phyloP scores from a whole-genome alignment of 495 filamentous ascomycete genomes.

The Hypoxylon trugodes region DNA sequence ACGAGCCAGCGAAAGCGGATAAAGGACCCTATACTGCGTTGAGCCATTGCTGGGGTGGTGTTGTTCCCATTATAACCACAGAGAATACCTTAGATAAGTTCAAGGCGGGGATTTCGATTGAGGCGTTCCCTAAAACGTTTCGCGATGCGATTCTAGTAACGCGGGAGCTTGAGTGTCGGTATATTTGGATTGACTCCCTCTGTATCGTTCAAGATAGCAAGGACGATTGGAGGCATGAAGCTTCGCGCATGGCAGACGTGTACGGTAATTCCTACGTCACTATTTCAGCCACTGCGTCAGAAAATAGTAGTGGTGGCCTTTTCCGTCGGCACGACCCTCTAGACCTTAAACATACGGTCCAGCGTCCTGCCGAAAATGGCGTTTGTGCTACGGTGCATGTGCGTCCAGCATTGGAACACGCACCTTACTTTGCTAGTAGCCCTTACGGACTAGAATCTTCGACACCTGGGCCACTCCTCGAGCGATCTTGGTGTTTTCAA shows the following conservation, averaged over 20 bases:
- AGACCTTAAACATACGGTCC: slow-evolving; percentile 9
- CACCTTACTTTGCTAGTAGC: slow-evolving; percentile 14
- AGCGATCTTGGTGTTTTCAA: slow-evolving; percentile 29
- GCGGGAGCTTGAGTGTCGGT: slow-evolving; percentile 31
- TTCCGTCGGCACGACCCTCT: slow-evolving; percentile 10
- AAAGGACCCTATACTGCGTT: slow-evolving; percentile 16
- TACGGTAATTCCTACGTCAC: slow-evolving; percentile 40
- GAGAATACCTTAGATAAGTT: slow-evolving; percentile 5
- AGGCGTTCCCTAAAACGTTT: slow-evolving; percentile 40
- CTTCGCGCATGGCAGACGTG: slow-evolving; percentile 35
- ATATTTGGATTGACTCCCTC: slow-evolving; percentile 48
- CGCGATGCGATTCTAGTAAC: slow-evolving; percentile 40
- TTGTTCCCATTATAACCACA: slow-evolving; percentile 11
- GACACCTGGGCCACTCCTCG: slow-evolving; percentile 9
- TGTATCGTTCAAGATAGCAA: slow-evolving; percentile 47
- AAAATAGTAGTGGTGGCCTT: slow-evolving; percentile 17
- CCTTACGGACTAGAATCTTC: slow-evolving; percentile 13
- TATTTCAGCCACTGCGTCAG: slow-evolving; percentile 17
- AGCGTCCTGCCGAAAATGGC: neutral
- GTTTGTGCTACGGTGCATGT: neutral
- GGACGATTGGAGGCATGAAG: slow-evolving; percentile 37
- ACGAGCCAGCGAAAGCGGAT: slow-evolving; percentile 2
- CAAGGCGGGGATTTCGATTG: slow-evolving; percentile 17
- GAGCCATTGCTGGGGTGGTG: slow-evolving; percentile 28
- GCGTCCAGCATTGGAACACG: slow-evolving; percentile 18